Conservation (phyloP, 2,329 filamentous ascomycete species). For the Arthrobotrys sphaeroides region DNA sequence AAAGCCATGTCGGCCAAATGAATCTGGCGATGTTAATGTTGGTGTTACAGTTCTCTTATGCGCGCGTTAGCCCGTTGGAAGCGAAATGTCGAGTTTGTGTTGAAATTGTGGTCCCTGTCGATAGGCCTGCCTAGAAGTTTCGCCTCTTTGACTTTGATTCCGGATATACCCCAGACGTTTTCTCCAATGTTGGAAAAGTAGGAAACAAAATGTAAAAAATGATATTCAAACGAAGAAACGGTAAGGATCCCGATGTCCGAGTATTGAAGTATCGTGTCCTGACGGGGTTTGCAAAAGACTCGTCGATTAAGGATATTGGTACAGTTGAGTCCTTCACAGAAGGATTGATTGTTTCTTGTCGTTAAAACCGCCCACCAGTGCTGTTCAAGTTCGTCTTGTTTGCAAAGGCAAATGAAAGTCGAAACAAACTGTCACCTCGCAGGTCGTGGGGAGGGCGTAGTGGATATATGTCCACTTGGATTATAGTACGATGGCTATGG, state of each 20-base stretch:
- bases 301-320: slow-evolving; percentile 34
- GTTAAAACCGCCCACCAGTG: slow-evolving; percentile 35
- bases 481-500: slow-evolving; percentile 41
- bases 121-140: slow-evolving; percentile 38
- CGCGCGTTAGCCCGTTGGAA: no score
- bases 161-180: slow-evolving; percentile 23
- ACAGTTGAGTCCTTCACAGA: slow-evolving; percentile 52
- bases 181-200: slow-evolving; percentile 9
- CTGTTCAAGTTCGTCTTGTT: slow-evolving; percentile 49
- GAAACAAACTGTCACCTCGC: slow-evolving; percentile 51
- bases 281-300: slow-evolving; percentile 17
- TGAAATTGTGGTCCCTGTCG: slow-evolving; percentile 33
- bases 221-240: background rate
- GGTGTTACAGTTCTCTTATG: slow-evolving; percentile 26
- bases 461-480: slow-evolving; percentile 50
- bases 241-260: background rate
- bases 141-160: slow-evolving; percentile 29
- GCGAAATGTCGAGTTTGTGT: slow-evolving; percentile 14
- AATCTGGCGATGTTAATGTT: slow-evolving; percentile 11
- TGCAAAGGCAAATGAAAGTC: slow-evolving; percentile 54
- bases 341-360: slow-evolving; percentile 41
- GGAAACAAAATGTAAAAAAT: slow-evolving; percentile 9
- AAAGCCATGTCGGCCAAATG: slow-evolving; percentile 38
- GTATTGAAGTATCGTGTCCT: background rate
- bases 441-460: slow-evolving; percentile 49